phyloP scores from a whole-genome alignment of 2,329 filamentous ascomycete species.

The Verticillium albo-atrum region DNA sequence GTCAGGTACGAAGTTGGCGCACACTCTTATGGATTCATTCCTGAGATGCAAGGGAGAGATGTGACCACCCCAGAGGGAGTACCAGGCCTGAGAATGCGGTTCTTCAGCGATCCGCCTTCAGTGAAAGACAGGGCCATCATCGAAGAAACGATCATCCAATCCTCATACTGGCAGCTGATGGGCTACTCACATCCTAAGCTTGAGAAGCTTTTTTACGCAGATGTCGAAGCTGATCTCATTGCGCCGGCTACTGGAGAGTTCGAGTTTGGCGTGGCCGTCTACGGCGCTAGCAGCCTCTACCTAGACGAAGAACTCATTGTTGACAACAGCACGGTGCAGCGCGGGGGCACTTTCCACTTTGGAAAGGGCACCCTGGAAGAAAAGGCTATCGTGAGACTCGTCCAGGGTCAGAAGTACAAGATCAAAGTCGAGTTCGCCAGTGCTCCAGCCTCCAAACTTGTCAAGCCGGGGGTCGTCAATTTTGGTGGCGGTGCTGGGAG shows the following conservation, averaged over 20 bases:
- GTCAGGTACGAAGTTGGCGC: background rate
- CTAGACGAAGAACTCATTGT: constrained; percentile 24
- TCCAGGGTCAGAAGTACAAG: constrained; percentile 25
- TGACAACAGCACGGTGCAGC: constrained; percentile 23
- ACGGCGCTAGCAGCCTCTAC: constrained; percentile 25
- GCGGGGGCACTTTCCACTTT: constrained; percentile 1
- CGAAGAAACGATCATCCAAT: constrained; percentile 11
- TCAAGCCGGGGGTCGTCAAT: background rate
- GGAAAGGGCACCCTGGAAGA: constrained; percentile 20
- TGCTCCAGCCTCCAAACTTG: constrained; percentile 14
- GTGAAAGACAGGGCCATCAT: constrained; percentile 4
- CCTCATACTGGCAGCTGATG: constrained; percentile 15
- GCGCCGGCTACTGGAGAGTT: constrained; percentile 12
- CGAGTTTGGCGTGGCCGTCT: constrained; percentile 27
- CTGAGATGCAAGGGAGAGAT: too few species aligned
- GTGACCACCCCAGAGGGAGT: constrained; percentile 13
- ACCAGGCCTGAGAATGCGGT: constrained; percentile 8
- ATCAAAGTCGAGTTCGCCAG: constrained; percentile 20
- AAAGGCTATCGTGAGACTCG: constrained; percentile 49
- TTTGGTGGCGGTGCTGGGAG: constrained; percentile 2
- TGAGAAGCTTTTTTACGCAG: constrained; percentile 13
- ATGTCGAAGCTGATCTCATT: constrained; percentile 13
- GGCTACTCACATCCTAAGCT: constrained; percentile 16
- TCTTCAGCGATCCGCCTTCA: constrained; percentile 14
- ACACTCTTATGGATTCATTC: background rate